Evolutionary conservation across 2,329 filamentous ascomycete species (phyloP), one percentile per base, ranked within the genome.

Genomic region (Alternaria brassicae): DNA sequence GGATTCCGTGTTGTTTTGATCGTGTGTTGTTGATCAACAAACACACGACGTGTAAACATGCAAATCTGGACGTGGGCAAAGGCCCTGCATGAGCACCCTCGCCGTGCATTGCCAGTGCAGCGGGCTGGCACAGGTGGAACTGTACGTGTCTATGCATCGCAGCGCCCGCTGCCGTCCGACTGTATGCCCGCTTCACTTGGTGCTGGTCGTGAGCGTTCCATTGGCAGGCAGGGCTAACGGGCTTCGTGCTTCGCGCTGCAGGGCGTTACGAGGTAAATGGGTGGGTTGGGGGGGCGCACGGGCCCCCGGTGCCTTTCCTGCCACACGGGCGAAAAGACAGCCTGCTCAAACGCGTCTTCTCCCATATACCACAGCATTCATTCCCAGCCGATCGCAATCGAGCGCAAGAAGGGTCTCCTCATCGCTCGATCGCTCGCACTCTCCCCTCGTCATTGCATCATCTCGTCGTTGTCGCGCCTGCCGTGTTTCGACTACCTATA

Each of bases 311-410:
- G 34, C 32, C 50, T 30, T 30, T 47, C 53, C 57, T 56, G 55
- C 61, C 51, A 57, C 58, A 63, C 62, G 60, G 58, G 50, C 62
- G 60, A 68, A 66, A 69, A 69, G 67, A 65, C 61, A 63, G 50
- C 56, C 42, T 56, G 69, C 67, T 65, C 68, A 68, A 62, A 58
- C 67, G 67, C 69, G 67, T 66, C 65, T 39, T 59, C 47, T 53
- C 59, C 61, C 65, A 65, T 68, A 62, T 66, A 63, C 67, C 71
- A 68, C 58, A 23, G 28, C 56, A 30, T 45, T 66, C 56, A 30
- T 45, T 66, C 64, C 61, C 67, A 63, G 63, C 63, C 67, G 69
- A 70, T 71, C 67, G 64, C 65, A 56, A 21, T 56, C 61, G 65
- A 66, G 61, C 67, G 65, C 63, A 53, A 57, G 50, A 72, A 69